phyloP scores from a whole-genome alignment of 139 green algal genomes.

The Closterium sp. region DNA sequence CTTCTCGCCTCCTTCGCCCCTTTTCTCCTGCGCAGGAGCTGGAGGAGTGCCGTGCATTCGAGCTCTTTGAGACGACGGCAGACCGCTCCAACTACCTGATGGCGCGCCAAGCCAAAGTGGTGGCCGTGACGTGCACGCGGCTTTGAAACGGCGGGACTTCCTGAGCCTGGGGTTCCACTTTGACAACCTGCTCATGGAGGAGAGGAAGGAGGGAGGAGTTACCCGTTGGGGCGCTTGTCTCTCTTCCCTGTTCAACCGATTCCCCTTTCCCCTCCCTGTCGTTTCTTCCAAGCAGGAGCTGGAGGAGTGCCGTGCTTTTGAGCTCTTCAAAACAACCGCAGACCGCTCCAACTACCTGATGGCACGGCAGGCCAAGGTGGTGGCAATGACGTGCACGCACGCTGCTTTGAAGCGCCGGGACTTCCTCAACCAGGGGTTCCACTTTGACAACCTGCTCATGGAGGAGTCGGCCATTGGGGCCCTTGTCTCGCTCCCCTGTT shows the following conservation, averaged over 20 bases:
- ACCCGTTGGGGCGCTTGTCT: too few relatives aligned
- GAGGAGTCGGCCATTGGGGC: too few relatives aligned
- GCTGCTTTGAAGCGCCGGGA: too few relatives aligned
- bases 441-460: too few relatives aligned
- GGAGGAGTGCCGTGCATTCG: conserved; percentile 77
- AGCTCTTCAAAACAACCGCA: conserved; percentile 83
- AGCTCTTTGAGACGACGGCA: conserved; percentile 85
- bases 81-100: conserved; percentile 96
- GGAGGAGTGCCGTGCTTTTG: conserved; percentile 93
- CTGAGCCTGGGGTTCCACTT: conserved; percentile 91
- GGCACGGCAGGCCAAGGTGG: conserved; percentile 94
- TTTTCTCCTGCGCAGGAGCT: too few relatives aligned
- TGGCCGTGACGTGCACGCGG: conserved; percentile 99
- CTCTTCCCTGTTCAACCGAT: too few relatives aligned
- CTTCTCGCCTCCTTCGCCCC: too few relatives aligned
- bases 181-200: conserved; percentile 98
- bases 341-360: conserved; percentile 95
- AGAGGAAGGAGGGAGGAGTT: too few relatives aligned
- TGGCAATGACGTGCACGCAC: conserved; percentile 99
- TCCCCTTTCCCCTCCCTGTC: too few relatives aligned
- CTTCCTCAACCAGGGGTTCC: too few relatives aligned
- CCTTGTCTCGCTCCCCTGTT: too few relatives aligned
- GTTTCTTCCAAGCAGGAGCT: conserved; percentile 63
- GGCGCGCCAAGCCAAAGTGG: conserved; percentile 94
- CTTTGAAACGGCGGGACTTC: conserved; percentile 94